Percentiles rank a stretch among this genome's conserved stretches.
phyloP scores from a whole-genome alignment of 2,329 filamentous ascomycete species.

The Didymella pomorum region DNA sequence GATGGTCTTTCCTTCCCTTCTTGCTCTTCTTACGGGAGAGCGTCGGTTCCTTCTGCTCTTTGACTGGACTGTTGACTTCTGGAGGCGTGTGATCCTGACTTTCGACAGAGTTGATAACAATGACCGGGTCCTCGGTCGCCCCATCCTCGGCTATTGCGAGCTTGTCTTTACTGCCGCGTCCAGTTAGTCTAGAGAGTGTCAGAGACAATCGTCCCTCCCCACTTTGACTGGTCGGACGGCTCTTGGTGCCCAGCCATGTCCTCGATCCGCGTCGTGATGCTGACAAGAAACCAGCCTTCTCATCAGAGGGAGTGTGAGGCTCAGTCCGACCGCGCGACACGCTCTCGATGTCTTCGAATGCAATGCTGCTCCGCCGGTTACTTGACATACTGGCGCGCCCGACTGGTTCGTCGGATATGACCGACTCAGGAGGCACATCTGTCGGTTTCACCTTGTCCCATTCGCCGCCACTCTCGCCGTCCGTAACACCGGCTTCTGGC shows the following conservation, averaged over 20 bases:
- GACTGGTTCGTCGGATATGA: conserved; percentile 30
- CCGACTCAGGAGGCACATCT: conserved; percentile 28
- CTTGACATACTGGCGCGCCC: conserved; percentile 50
- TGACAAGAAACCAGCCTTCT: conserved; percentile 46
- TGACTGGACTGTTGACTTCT: conserved; percentile 24
- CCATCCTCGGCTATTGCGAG: conserved; percentile 37
- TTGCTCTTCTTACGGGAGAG: conserved; percentile 42
- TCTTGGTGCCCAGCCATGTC: conserved; percentile 46
- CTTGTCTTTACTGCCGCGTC: conserved; percentile 54
- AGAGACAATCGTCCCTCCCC: conserved; percentile 53
- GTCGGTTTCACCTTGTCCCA: conserved; percentile 32
- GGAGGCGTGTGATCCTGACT: conserved; percentile 12
- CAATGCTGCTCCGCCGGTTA: conserved; percentile 51
- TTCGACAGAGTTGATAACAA: conserved; percentile 36
- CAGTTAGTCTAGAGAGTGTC: conserved; percentile 51
- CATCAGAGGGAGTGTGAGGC: conserved; percentile 55
- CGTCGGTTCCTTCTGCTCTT: conserved; percentile 36
- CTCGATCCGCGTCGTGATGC: conserved; percentile 46
- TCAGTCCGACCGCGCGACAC: conserved; percentile 44
- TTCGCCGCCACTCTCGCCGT: conserved; percentile 31
- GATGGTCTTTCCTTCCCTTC: conserved; percentile 43
- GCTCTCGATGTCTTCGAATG: conserved; percentile 51
- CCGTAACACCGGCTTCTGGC: conserved; percentile 8
- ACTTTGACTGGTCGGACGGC: conserved; percentile 53
- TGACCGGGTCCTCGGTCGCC: conserved; percentile 37